Evolutionary conservation across 2,329 filamentous ascomycete genomes (phyloP).

Genomic region (Claviceps maximensis): DNA sequence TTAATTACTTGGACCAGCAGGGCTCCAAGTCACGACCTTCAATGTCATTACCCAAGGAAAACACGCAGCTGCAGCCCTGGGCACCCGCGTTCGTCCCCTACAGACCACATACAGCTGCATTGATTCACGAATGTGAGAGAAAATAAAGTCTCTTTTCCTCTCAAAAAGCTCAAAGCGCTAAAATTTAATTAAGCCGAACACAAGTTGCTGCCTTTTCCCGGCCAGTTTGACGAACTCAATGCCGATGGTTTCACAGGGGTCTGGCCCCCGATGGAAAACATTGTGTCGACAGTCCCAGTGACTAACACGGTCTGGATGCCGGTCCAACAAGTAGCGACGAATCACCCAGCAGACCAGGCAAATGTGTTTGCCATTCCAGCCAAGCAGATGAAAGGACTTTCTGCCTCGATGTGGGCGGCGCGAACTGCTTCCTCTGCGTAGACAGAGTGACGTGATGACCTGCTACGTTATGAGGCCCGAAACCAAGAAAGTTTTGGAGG

Average conservation of each 20-base stretch:
- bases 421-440: neutral
- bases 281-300: neutral
- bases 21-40: neutral
- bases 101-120: neutral
- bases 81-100: neutral
- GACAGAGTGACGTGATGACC: neutral
- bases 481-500: neutral
- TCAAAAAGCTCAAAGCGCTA: neutral
- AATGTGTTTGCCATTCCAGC: neutral
- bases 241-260: neutral
- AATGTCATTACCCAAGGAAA: neutral
- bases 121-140: neutral
- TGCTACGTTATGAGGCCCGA: neutral
- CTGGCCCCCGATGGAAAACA: neutral
- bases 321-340: neutral
- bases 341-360: neutral
- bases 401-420: conserved; percentile 2
- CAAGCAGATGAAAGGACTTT: conserved; percentile 1
- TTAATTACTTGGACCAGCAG: neutral
- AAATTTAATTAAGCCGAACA: neutral
- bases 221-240: neutral
- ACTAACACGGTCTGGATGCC: conserved; percentile 2
- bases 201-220: conserved; percentile 1
- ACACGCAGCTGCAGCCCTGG: neutral
- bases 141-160: neutral